Evolutionary conservation across 73 alveolate genomes (phyloP), one percentile per base, ranked within the genome.

Genomic region (Diophrys appendiculata): DNA sequence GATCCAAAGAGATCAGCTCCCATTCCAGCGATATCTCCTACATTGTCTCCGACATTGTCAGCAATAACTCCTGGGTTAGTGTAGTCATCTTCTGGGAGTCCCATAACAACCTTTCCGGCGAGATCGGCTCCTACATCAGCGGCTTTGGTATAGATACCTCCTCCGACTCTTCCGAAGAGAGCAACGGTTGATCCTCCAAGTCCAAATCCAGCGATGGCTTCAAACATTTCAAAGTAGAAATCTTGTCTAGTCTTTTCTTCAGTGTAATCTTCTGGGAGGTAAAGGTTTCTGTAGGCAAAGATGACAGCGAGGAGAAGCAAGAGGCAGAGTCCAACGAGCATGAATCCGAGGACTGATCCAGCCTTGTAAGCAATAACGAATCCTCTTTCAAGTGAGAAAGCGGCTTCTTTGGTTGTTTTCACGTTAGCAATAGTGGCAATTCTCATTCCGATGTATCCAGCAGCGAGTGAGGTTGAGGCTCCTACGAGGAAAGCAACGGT

Each of bases 1-100:
- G 98, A 92, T 27, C 99, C 98, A 79, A 95, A 95, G 29, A 95
- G 88, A 72, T 95, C 99, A 26, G 98, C 85, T 54, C 99, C 98
- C 99, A 95, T 95, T 24, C 99, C 99, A 8, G 99, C 99, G 52
- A 81, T 81, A 69, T 77, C 84, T 43, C 91, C 98, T 71, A 95
- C 99, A 76, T 95, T 95, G 87, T 95, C 99, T 28, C 99, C 99
- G 53, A 95, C 99, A 83, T 95, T 95, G 87, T 95, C 99, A 73
- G 99, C 99, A 69, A 95, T 95, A 54, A 93, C 82, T 64, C 98
- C 99, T 79, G 98, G 98, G 88, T 95, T 95, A 65, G 83, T 82
- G 64, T 97, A 98, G 83, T 86, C 90, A 77, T 95, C 99, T 89
- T 88, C 99, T 27, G 80, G 90, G 73, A 95, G 91, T 68, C 91